phyloP scores from a whole-genome alignment of 208 protist species.

The Endotrypanum monterogeii region DNA sequence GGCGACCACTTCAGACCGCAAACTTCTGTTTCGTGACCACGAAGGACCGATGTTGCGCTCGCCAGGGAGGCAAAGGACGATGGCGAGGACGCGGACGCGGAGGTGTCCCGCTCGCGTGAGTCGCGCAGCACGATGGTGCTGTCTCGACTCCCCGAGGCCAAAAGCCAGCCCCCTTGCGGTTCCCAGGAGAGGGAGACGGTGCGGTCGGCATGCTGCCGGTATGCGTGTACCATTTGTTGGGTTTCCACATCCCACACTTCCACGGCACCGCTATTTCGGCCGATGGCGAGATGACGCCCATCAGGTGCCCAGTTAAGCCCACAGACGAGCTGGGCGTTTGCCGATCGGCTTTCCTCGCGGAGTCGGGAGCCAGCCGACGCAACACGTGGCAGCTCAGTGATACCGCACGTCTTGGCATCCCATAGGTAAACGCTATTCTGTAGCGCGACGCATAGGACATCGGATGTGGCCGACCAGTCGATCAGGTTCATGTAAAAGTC shows the following conservation, averaged over 20 bases:
- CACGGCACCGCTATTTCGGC: slow-evolving; percentile 84
- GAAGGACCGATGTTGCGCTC: slow-evolving; percentile 47
- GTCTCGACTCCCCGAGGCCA: slow-evolving; percentile 96
- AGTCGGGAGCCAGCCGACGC: slow-evolving; percentile 31
- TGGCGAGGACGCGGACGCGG: slow-evolving; percentile 5
- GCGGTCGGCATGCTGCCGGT: slow-evolving; percentile 84
- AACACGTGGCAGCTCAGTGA: slow-evolving; percentile 86
- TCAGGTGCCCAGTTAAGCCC: slow-evolving; percentile 94
- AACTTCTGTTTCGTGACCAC: slow-evolving; percentile 95
- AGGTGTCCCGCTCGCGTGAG: slow-evolving; percentile 67
- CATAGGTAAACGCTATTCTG: slow-evolving; percentile 97
- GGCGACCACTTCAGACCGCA: slow-evolving; percentile 97
- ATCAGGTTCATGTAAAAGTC: slow-evolving; percentile 99
- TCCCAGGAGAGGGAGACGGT: slow-evolving; percentile 94
- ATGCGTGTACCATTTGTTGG: slow-evolving; percentile 69
- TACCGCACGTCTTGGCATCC: slow-evolving; percentile 94
- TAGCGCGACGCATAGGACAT: slow-evolving; percentile 97
- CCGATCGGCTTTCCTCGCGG: not conserved
- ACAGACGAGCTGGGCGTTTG: slow-evolving; percentile 60
- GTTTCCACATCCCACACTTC: slow-evolving; percentile 93
- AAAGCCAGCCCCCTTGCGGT: slow-evolving; percentile 43
- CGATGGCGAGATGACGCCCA: slow-evolving; percentile 87
- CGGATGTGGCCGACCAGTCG: slow-evolving; percentile 93
- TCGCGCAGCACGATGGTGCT: slow-evolving; percentile 95
- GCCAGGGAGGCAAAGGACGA: slow-evolving; percentile 2